A percentile compares a stretch with the other conserved stretches of the same genome.
phyloP scores from a whole-genome alignment of 1,139 yeast species.

The Candida dubliniensis region DNA sequence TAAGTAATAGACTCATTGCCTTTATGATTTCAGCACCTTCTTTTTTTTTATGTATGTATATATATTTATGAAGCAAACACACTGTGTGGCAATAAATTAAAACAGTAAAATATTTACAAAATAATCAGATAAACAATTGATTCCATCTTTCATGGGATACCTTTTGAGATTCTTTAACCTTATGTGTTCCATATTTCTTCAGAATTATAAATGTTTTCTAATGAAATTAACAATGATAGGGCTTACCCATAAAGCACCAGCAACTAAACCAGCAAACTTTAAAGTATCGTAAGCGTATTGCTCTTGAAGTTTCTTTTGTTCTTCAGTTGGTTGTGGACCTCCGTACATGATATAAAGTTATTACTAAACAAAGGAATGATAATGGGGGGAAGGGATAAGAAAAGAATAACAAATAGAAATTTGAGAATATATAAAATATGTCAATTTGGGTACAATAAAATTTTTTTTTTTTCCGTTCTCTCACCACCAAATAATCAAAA shows the following conservation, averaged over 20 bases:
- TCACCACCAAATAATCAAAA: too few relatives aligned
- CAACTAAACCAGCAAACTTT: constrained; percentile 65
- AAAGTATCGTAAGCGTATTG: constrained; percentile 67
- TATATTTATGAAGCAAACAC: background rate
- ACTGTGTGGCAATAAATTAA: too few relatives aligned
- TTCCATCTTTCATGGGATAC: too few relatives aligned
- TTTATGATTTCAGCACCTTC: background rate
- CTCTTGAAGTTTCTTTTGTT: constrained; percentile 74
- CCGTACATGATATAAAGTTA: constrained; percentile 60
- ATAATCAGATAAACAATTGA: too few relatives aligned
- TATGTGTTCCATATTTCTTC: background rate
- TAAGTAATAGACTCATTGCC: background rate
- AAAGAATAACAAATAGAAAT: constrained; percentile 5
- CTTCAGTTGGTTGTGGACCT: constrained; percentile 73
- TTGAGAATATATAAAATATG: too few relatives aligned
- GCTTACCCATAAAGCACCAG: constrained; percentile 76
- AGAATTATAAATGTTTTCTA: constrained; percentile 51
- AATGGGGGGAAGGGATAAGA: constrained; percentile 1
- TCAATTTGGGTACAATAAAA: background rate
- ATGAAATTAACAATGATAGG: constrained; percentile 65
- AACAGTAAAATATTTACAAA: too few relatives aligned
- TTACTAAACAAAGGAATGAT: background rate
- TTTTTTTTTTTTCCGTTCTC: constrained; percentile 2
- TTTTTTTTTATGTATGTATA: background rate
- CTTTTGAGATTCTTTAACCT: background rate